Conservation (phyloP, 1,139 yeast species). For the Groenewaldozyma auringiensis region DNA sequence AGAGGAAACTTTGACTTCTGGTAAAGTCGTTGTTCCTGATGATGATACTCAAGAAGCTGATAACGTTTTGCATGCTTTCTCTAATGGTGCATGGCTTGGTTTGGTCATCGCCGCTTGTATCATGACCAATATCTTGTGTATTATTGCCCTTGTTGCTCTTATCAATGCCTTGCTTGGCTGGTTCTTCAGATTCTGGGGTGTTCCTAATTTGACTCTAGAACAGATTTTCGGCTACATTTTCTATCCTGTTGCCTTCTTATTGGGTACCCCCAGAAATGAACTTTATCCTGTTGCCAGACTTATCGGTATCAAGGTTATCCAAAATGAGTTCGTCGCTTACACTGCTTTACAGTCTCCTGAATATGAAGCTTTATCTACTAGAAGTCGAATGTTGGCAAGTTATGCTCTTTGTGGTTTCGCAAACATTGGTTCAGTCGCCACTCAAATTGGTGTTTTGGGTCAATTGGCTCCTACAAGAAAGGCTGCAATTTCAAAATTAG, state of each 20-base stretch:
- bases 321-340: slow-evolving; percentile 60
- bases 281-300: slow-evolving; percentile 45
- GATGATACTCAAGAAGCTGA: slow-evolving; percentile 41
- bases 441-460: slow-evolving; percentile 55
- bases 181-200: slow-evolving; percentile 62
- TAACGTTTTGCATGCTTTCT: slow-evolving; percentile 57
- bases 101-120: slow-evolving; percentile 53
- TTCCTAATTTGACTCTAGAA: slow-evolving; percentile 45
- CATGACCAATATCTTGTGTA: slow-evolving; percentile 55
- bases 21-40: slow-evolving; percentile 43
- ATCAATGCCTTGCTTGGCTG: slow-evolving; percentile 53
- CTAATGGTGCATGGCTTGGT: slow-evolving; percentile 58
- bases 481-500: slow-evolving; percentile 43
- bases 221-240: slow-evolving; percentile 52
- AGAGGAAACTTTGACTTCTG: slow-evolving; percentile 48
- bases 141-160: slow-evolving; percentile 54
- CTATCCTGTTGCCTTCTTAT: slow-evolving; percentile 54
- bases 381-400: slow-evolving; percentile 54
- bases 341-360: slow-evolving; percentile 37
- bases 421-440: slow-evolving; percentile 57
- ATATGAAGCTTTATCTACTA: slow-evolving; percentile 42
- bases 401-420: slow-evolving; percentile 62
- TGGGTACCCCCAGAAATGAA: slow-evolving; percentile 55
- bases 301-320: slow-evolving; percentile 53
- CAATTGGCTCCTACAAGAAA: slow-evolving; percentile 49